Conservation (phyloP, 805 yeast species). For the Kazachstania psychrophila region DNA sequence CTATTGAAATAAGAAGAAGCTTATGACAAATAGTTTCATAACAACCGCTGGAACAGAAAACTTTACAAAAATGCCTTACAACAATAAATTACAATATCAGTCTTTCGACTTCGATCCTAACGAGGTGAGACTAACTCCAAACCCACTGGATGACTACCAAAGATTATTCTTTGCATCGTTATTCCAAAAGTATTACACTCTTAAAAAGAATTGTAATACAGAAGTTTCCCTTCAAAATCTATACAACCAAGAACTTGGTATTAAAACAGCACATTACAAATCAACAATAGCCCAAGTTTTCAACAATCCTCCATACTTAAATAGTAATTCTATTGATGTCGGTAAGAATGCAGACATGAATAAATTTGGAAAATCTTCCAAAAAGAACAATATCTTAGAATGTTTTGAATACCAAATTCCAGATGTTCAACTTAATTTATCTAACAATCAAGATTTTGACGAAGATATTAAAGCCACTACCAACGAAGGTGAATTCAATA, state of each 20-base stretch:
- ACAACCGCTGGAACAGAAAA: no score
- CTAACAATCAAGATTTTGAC: neutral
- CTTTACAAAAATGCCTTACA: no score
- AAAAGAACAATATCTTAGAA: conserved; percentile 12
- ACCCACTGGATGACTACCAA: conserved; percentile 29
- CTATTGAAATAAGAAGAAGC: no score
- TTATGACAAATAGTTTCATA: no score
- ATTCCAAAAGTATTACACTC: conserved; percentile 3
- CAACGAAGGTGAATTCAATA: neutral
- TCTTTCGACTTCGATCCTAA: conserved; percentile 12
- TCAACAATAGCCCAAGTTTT: conserved; percentile 17
- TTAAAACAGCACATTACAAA: conserved; percentile 16
- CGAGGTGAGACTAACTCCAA: conserved; percentile 12
- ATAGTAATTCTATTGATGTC: no score
- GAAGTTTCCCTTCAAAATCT: neutral
- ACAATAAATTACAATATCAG: no score
- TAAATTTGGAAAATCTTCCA: neutral
- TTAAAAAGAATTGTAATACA: neutral
- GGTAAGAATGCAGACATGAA: neutral
- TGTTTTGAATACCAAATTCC: conserved; percentile 28
- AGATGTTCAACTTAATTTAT: conserved; percentile 8
- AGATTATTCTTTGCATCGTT: conserved; percentile 20
- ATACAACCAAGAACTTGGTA: conserved; percentile 4
- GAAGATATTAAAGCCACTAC: neutral
- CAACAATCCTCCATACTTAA: conserved; percentile 7